Conservation (phyloP, 2,329 filamentous ascomycete genomes). For the Penicillium olsonii region DNA sequence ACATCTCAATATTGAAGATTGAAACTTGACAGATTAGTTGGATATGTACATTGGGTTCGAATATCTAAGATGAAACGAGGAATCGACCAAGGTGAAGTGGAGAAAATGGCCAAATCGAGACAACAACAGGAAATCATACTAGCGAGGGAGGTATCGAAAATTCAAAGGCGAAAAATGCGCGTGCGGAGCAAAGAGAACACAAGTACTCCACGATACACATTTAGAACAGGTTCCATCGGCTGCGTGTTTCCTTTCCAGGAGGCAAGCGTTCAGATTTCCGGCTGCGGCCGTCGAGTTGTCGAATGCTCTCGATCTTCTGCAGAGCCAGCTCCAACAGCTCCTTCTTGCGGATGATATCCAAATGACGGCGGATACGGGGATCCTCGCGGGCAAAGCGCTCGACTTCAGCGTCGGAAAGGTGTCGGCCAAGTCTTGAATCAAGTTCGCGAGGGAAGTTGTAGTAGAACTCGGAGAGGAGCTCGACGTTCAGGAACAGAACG, state of each 20-base stretch:
- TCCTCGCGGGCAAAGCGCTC: constrained; percentile 93
- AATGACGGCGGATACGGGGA: constrained; percentile 80
- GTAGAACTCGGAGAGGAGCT: constrained; percentile 94
- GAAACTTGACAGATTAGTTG: constrained; percentile 1
- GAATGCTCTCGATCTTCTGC: constrained; percentile 90
- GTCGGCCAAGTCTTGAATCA: constrained; percentile 79
- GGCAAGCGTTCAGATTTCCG: constrained; percentile 42
- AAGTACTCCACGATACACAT: background rate
- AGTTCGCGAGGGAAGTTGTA: constrained; percentile 95
- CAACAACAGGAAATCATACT: constrained; percentile 6
- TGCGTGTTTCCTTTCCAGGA: constrained; percentile 38
- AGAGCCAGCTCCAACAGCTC: constrained; percentile 90
- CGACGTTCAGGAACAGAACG: constrained; percentile 95
- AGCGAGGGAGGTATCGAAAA: constrained; percentile 16
- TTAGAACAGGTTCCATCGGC: constrained; percentile 48
- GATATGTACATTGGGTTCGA: constrained; percentile 20
- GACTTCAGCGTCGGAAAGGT: constrained; percentile 75
- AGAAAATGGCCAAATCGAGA: constrained; percentile 1
- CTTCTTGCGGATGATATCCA: constrained; percentile 90
- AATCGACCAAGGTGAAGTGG: constrained; percentile 1
- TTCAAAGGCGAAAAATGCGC: constrained; percentile 5
- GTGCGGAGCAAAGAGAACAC: background rate
- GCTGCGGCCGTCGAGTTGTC: constrained; percentile 76
- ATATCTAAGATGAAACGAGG: constrained; percentile 8
- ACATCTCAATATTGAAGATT: background rate